Conservation (phyloP, 2,329 filamentous ascomycete species). For the Fusarium sp. region DNA sequence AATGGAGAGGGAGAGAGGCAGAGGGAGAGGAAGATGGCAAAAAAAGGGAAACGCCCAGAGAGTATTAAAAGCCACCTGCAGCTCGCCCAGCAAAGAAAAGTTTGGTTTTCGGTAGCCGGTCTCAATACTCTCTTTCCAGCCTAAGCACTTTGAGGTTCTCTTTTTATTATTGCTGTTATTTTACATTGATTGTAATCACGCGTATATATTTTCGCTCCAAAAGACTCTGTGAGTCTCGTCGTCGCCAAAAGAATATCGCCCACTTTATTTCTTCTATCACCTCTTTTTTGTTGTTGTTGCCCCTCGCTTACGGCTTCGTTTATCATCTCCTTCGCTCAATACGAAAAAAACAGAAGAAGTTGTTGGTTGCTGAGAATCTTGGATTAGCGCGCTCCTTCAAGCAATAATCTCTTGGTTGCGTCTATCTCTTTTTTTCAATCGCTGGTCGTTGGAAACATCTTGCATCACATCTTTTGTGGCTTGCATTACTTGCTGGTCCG, state of each 20-base stretch:
- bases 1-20: neutral
- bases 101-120: conserved; percentile 36
- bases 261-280: conserved; percentile 21
- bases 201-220: conserved; percentile 3
- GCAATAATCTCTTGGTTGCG: conserved; percentile 4
- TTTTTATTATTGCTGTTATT: conserved; percentile 1
- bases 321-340: conserved; percentile 2
- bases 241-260: conserved; percentile 11
- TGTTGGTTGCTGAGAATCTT: conserved; percentile 10
- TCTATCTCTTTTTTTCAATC: conserved; percentile 17
- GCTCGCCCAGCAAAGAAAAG: conserved; percentile 8
- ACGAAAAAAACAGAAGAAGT: no score
- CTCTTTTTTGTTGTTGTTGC: conserved; percentile 4
- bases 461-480: conserved; percentile 40
- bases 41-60: conserved; percentile 18
- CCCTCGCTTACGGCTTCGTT: conserved; percentile 38
- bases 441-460: conserved; percentile 39
- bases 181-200: conserved; percentile 35
- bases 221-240: conserved; percentile 41
- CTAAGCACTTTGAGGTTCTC: neutral
- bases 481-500: conserved; percentile 15
- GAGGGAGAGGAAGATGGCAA: no score
- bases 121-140: conserved; percentile 37
- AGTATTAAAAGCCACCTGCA: conserved; percentile 39
- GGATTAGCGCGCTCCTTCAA: conserved; percentile 15